phyloP scores from a whole-genome alignment of 768 basidiomycete genomes.

The Lyophyllum shimeji region DNA sequence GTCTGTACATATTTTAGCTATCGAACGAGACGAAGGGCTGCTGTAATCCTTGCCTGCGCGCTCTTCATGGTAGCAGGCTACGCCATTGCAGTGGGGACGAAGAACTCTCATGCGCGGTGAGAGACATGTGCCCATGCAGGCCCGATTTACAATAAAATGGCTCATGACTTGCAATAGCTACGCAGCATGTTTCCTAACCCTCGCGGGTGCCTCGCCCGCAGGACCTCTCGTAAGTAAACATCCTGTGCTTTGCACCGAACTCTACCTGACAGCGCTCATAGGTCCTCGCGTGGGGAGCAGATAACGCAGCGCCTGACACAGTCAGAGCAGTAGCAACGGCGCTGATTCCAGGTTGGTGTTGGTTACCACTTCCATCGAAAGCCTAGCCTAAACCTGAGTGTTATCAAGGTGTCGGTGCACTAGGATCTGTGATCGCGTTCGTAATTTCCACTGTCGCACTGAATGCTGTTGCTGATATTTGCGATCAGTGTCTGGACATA shows the following conservation, averaged over 20 bases:
- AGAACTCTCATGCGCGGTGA: constrained; percentile 36
- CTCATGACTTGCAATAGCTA: constrained; percentile 27
- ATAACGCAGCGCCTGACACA: constrained; percentile 51
- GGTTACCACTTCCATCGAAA: background rate
- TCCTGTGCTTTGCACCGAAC: background rate
- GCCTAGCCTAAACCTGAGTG: background rate
- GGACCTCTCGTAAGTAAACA: constrained; percentile 28
- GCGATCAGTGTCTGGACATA: constrained; percentile 45
- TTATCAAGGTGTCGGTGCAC: constrained; percentile 36
- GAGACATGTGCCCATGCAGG: too few relatives aligned
- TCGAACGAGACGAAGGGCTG: constrained; percentile 33
- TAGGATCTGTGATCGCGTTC: constrained; percentile 46
- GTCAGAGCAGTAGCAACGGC: constrained; percentile 45
- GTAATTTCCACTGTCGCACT: constrained; percentile 12
- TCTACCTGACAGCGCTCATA: constrained; percentile 8
- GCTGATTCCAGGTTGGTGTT: constrained; percentile 35
- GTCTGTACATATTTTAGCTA: constrained; percentile 33
- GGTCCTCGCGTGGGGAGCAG: constrained; percentile 45
- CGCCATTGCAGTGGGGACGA: constrained; percentile 40
- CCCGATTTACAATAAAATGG: constrained; percentile 15
- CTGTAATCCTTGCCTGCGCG: constrained; percentile 34
- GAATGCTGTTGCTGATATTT: background rate
- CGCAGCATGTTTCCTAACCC: constrained; percentile 44
- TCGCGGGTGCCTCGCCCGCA: constrained; percentile 37
- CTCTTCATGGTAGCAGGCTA: constrained; percentile 42